These are phyloP conservation scores for Striga hermonthica DNA, from an alignment of 305 asterid genomes.

Conservation along the genomic window DNA sequence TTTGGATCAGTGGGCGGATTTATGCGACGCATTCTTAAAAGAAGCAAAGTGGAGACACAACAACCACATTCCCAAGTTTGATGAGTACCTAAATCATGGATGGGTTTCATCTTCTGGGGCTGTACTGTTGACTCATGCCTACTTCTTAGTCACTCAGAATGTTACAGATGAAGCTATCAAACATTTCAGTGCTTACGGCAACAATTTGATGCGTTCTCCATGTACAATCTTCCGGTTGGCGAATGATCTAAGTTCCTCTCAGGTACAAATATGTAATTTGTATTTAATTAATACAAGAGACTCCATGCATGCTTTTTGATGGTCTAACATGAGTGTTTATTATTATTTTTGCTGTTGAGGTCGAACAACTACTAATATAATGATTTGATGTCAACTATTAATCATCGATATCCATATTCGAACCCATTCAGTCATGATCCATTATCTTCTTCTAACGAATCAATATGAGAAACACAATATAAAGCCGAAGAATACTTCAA, in stretches of 20 bases:
- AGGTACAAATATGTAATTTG: background rate
- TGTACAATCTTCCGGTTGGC: conserved; percentile 22
- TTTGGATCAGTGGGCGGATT: conserved; percentile 25
- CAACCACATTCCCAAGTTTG: conserved; percentile 14
- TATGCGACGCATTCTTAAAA: conserved; percentile 25
- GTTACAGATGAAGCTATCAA: conserved; percentile 10
- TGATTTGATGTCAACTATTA: no score
- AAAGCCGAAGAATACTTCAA: background rate
- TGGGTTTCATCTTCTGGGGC: conserved; percentile 25
- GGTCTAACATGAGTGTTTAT: background rate
- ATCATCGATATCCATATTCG: no score
- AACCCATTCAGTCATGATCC: no score
- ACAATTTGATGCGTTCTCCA: conserved; percentile 8
- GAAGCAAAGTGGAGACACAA: conserved; percentile 24
- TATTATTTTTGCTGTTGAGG: no score
- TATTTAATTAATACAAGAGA: background rate
- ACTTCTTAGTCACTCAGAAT: conserved; percentile 14
- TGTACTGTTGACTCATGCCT: conserved; percentile 22
- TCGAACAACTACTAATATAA: no score
- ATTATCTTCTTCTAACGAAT: no score
- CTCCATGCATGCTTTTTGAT: background rate
- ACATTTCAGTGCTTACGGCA: background rate
- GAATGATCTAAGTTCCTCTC: conserved; percentile 12
- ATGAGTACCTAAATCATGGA: conserved; percentile 28
- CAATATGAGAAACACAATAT: background rate